These are phyloP conservation scores for Lentinula boryana DNA, from an alignment of 768 basidiomycete species.

Conservation along the genomic window DNA sequence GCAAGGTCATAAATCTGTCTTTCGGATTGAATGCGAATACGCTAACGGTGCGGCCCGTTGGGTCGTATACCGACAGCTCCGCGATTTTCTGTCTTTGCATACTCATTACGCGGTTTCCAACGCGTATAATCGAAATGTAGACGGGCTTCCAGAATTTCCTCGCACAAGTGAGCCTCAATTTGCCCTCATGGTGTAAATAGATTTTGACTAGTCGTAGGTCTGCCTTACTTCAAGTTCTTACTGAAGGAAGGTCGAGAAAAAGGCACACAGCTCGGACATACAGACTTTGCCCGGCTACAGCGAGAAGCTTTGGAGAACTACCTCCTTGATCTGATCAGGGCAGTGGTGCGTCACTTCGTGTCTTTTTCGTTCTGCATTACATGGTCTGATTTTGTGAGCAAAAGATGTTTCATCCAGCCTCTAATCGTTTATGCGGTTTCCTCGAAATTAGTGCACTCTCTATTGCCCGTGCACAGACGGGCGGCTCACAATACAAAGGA, in stretches of 20 bases:
- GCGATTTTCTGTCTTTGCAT: conserved; percentile 88
- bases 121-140: conserved; percentile 64
- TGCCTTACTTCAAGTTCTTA: conserved; percentile 89
- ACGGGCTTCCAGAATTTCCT: conserved; percentile 89
- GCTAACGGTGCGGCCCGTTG: conserved; percentile 89
- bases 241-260: conserved; percentile 54
- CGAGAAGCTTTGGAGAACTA: conserved; percentile 84
- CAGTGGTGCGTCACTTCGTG: conserved; percentile 56
- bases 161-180: conserved; percentile 47
- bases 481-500: conserved; percentile 88
- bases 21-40: conserved; percentile 94
- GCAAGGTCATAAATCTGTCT: conserved; percentile 70
- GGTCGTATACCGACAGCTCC: conserved; percentile 92
- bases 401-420: conserved; percentile 93
- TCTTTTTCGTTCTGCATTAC: neutral
- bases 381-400: neutral
- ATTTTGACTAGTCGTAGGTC: conserved; percentile 33
- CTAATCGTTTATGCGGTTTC: conserved; percentile 85
- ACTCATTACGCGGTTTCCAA: conserved; percentile 86
- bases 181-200: neutral
- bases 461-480: conserved; percentile 69
- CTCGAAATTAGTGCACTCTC: conserved; percentile 90
- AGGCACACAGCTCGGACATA: conserved; percentile 46
- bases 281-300: conserved; percentile 78
- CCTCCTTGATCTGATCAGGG: conserved; percentile 78